Evolutionary conservation across 73 alveolate genomes (phyloP), one percentile per base, ranked within the genome.

Genomic region (Stentor roeselii): DNA sequence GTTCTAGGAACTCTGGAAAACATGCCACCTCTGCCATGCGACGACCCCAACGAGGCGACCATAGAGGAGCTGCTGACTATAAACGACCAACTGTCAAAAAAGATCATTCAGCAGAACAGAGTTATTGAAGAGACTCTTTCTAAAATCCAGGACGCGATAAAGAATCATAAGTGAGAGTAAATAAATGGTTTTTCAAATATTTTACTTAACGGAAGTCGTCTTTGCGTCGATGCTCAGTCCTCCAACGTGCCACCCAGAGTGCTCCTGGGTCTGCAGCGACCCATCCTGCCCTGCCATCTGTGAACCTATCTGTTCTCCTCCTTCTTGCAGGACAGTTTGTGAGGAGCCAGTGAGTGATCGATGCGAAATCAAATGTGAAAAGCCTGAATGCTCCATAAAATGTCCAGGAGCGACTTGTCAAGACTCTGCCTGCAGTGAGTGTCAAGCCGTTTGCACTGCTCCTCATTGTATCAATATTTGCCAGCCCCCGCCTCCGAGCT

Each of bases 291-390:
- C 80, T 27, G 80, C 80, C 14, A 21, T 67, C 2, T 67, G 80
- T 34, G 80, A 67, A 21, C 80, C 80, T 30, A 32, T 67, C 21
- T 67, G 80, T 34, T 21, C 80, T 34, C 80, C 80, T 0, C 41
- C 80, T 21, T 21, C n/a, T 15, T 67, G 80, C 34, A 36, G 34
- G 21, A 67, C 80, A 67, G 37, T 32, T 30, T 67, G 80, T 67
- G 80, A 67, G 34, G 80, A 67, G 34, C 80, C 80, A 21, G 11
- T 32, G 34, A 32, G 80, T 1, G 80, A 21, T 1, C 14, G 11
- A 67, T 67, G 80, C 37, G 80, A 67, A 67, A 40, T 67, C 41
- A 67, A 67, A 32, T 67, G 80, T 67, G 80, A 67, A 32, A 21
- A 67, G 41, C 80, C 80, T 27, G 41, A 67, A n/a, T 67, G 80